Percentiles rank a stretch among this genome's conserved stretches.
Evolutionary conservation across 768 basidiomycete species (phyloP).

Genomic region (Amanita polypyramis): DNA sequence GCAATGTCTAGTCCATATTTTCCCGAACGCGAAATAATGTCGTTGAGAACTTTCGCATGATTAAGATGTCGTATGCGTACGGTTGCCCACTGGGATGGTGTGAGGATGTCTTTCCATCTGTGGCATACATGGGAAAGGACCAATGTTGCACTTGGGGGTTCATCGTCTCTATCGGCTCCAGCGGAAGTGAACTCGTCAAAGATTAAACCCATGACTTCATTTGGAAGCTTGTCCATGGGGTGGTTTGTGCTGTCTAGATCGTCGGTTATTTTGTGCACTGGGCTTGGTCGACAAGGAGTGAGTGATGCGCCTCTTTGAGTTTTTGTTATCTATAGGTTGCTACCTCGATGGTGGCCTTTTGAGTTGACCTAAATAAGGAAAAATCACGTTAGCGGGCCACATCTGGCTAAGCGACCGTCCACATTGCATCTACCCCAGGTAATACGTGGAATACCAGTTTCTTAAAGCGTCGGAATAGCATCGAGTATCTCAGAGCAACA

Average conservation of each 20-base stretch:
- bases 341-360: too few species aligned
- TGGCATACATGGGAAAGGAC: constrained; percentile 6
- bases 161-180: background rate
- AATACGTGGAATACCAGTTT: too few species aligned
- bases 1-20: constrained; percentile 1
- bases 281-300: background rate
- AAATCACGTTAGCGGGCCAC: too few species aligned
- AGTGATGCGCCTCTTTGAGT: too few species aligned
- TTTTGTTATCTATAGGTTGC: too few species aligned
- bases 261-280: background rate
- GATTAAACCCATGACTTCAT: constrained; percentile 1
- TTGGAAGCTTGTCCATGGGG: constrained; percentile 1
- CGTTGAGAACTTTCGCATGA: background rate
- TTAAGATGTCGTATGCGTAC: constrained; percentile 3
- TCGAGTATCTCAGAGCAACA: too few species aligned
- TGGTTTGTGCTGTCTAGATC: background rate
- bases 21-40: constrained; percentile 3
- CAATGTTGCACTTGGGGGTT: constrained; percentile 1
- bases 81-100: constrained; percentile 4
- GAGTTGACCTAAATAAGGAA: too few species aligned
- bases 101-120: constrained; percentile 2
- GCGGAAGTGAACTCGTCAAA: constrained; percentile 6
- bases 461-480: too few species aligned
- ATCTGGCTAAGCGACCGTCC: too few species aligned
- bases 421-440: too few species aligned